Base-by-base conservation (phyloP, 805 yeast genomes). In the Ogataea pilisensis region DNA sequence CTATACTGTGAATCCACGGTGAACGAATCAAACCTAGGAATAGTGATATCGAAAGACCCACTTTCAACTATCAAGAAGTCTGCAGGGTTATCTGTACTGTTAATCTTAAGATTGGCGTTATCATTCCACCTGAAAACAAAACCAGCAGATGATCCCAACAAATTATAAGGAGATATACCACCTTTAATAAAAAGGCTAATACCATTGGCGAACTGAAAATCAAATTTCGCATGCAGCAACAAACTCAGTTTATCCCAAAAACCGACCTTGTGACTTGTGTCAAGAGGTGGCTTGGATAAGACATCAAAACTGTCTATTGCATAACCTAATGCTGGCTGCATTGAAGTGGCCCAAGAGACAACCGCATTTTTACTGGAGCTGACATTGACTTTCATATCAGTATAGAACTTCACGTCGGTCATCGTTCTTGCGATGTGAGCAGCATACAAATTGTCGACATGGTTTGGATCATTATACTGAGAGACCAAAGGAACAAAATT, bases 231-330 rank as follows among this genome's bases (percentile, higher is more conserved):
- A 46, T 80, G 87, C 17, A 75, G 51, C 7, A 75, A 51, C 18
- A 76, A 63, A 2, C 84, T 68, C 31, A 79, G 54, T 48, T 82
- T 82, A 58, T 82, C 89, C 89, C 89, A 82, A 50, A 81, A 78
- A 4, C 89, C 89, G 7, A 82, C 52, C 46, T 77, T 78, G 8
- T 70, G 64, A 2, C 85, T 78, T 1, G 78, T 77, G 54, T 82
- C 89, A 20, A 80, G 57, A 2, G 85, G 85, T 1, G 89, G 85
- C 51, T 81, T 82, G 0, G 86, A 79, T 38, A 81, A 69, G 38
- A 71, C 76, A 57, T 82, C 88, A 54, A 81, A 76, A 61, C 81
- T 77, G 33, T 76, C 58, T 80, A 81, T 76, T 2, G 79, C 74
- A 20, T 81, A 72, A 54, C 72, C 72, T 27, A 79, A 62, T 3